Conservation (phyloP, 2,329 filamentous ascomycete species). For the Apiospora pterosperma region DNA sequence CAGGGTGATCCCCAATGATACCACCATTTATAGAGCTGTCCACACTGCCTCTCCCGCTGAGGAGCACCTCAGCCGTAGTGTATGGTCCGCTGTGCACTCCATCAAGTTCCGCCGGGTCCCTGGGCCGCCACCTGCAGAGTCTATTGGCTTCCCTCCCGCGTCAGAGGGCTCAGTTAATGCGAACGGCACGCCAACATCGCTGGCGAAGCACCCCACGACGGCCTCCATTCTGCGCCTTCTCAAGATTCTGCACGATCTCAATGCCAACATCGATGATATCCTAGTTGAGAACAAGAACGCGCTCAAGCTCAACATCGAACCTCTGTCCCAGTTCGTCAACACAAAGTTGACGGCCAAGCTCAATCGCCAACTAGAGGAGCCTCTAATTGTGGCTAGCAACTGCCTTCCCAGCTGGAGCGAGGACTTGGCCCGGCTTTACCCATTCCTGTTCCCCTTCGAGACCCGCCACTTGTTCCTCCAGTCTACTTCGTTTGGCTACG, state of each 20-base stretch:
- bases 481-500: slow-evolving; percentile 97
- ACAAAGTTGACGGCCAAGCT: slow-evolving; percentile 97
- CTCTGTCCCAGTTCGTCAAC: slow-evolving; percentile 92
- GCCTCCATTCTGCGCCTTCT: slow-evolving; percentile 84
- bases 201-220: slow-evolving; percentile 80
- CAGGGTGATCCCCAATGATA: slow-evolving; percentile 83
- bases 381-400: slow-evolving; percentile 93
- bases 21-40: slow-evolving; percentile 92
- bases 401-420: slow-evolving; percentile 96
- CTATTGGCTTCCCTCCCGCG: slow-evolving; percentile 56
- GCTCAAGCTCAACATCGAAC: slow-evolving; percentile 72
- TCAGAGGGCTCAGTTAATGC: slow-evolving; percentile 48
- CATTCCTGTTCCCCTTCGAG: slow-evolving; percentile 97
- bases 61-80: slow-evolving; percentile 68
- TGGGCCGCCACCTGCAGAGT: slow-evolving; percentile 75
- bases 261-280: slow-evolving; percentile 90
- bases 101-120: slow-evolving; percentile 87
- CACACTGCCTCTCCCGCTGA: slow-evolving; percentile 59
- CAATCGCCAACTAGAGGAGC: slow-evolving; percentile 94
- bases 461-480: slow-evolving; percentile 95
- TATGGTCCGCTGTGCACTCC: slow-evolving; percentile 88
- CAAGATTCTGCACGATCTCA: slow-evolving; percentile 87
- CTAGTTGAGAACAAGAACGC: slow-evolving; percentile 72
- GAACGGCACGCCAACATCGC: slow-evolving; percentile 67
- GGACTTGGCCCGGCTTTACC: slow-evolving; percentile 87